Conservation (phyloP, 306 rosid genomes). For the Quercus agrifolia region DNA sequence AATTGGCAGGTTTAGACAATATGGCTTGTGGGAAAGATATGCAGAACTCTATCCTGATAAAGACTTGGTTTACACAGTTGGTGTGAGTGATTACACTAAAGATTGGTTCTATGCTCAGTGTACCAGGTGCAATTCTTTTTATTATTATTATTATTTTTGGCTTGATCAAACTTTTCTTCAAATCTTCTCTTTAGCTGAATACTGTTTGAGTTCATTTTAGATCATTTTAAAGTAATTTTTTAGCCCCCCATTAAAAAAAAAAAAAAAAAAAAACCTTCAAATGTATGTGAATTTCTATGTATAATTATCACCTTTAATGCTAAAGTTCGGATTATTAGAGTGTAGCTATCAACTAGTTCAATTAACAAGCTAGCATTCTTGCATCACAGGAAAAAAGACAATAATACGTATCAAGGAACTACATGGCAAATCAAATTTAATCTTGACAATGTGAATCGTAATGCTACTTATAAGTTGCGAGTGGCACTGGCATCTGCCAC, state of each 20-base stretch:
- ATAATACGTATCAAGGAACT: constrained; percentile 75
- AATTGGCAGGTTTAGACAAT: constrained; percentile 72
- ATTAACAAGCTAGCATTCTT: neutral
- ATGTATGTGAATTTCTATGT: too few relatives aligned
- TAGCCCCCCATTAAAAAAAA: too few relatives aligned
- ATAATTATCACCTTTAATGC: too few relatives aligned
- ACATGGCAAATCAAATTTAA: constrained; percentile 88
- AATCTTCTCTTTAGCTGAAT: neutral
- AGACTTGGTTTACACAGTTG: constrained; percentile 71
- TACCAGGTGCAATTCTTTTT: constrained; percentile 48
- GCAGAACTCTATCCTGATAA: constrained; percentile 70
- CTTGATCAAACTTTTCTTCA: neutral
- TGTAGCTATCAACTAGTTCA: too few relatives aligned
- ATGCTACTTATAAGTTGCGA: constrained; percentile 54
- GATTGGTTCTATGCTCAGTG: constrained; percentile 97
- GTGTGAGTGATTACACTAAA: constrained; percentile 57
- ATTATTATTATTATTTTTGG: neutral
- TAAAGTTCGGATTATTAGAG: too few relatives aligned
- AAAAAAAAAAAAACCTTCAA: too few relatives aligned
- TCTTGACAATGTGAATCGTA: constrained; percentile 43
- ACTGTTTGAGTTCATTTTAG: neutral
- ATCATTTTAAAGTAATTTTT: neutral
- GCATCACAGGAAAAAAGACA: constrained; percentile 58
- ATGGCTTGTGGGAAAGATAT: constrained; percentile 93
- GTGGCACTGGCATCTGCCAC: constrained; percentile 84